Conservation (phyloP, 345 rosid species). For the Hibiscus syriacus region DNA sequence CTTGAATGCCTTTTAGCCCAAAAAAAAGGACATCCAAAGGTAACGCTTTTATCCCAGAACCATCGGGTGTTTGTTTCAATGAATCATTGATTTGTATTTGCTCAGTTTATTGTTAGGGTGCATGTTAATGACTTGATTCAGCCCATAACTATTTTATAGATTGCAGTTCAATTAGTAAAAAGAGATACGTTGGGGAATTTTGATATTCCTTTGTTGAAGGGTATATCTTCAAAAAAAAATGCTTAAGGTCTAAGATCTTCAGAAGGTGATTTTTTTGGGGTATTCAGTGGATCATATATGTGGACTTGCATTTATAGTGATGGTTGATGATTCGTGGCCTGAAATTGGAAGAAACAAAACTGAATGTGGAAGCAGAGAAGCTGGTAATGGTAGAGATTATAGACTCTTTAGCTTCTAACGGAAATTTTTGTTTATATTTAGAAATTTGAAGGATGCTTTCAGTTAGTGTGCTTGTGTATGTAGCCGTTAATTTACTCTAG, state of each 20-base stretch:
- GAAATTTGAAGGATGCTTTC: not conserved
- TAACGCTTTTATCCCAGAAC: not conserved
- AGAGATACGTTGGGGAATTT: too few species aligned
- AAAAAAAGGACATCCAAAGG: slow-evolving; percentile 90
- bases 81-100: not conserved
- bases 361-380: not conserved
- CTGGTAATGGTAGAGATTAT: not conserved
- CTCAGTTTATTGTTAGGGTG: not conserved
- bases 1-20: slow-evolving; percentile 81
- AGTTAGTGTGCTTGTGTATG: not conserved
- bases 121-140: too few species aligned
- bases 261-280: not conserved
- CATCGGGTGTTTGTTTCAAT: not conserved
- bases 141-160: too few species aligned
- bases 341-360: not conserved
- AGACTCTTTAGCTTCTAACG: not conserved
- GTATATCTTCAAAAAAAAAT: not conserved
- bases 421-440: too few species aligned
- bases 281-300: not conserved
- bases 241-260: not conserved
- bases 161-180: too few species aligned
- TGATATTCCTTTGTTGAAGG: not conserved
- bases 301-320: not conserved
- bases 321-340: not conserved
- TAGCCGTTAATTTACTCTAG: not conserved